Evolutionary conservation across 371 early-diverging fungal species (phyloP).

Genomic region (Saksenaea oblongispora): DNA sequence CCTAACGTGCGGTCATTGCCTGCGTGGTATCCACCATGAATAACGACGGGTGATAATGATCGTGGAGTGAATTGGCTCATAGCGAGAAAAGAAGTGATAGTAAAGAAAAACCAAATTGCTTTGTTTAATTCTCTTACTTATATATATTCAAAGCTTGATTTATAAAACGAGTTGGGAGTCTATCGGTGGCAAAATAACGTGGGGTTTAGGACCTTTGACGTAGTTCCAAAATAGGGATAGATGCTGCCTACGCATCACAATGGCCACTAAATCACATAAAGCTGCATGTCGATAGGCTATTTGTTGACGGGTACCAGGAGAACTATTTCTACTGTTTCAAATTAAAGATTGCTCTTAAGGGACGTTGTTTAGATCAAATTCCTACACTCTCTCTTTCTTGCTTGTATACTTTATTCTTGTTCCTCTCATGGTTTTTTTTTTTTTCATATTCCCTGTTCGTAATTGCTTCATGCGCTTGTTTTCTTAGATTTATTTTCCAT

Average conservation of each 20-base stretch:
- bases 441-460: too few relatives aligned
- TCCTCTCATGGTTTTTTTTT: too few relatives aligned
- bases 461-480: too few relatives aligned
- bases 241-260: neutral
- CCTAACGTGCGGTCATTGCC: neutral
- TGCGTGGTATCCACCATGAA: neutral
- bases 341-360: neutral
- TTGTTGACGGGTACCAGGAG: neutral
- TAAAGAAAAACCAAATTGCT: neutral
- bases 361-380: neutral
- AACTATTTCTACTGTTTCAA: neutral
- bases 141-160: neutral
- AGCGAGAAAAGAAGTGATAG: neutral
- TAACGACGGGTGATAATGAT: neutral
- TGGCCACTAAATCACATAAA: neutral
- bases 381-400: neutral
- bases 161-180: neutral
- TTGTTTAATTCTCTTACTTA: neutral
- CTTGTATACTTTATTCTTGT: neutral
- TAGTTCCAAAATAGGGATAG: neutral
- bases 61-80: neutral
- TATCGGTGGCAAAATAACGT: constrained; percentile 5
- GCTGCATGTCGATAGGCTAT: constrained; percentile 1
- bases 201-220: neutral
- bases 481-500: neutral